phyloP scores from a whole-genome alignment of 2,329 filamentous ascomycete species.

The Chaetomiaceae sp. region DNA sequence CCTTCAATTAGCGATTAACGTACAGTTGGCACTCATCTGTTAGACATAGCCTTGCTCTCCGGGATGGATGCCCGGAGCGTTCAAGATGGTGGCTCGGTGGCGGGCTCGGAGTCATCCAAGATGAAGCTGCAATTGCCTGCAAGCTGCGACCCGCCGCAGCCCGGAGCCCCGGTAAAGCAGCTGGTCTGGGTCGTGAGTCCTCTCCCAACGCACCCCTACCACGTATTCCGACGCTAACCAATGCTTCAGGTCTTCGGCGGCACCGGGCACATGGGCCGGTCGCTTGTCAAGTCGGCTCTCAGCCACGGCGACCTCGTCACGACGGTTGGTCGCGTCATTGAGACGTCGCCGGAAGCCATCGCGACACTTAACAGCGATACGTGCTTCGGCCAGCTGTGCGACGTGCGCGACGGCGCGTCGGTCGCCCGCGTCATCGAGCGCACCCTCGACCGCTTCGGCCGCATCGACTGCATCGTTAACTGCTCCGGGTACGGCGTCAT shows the following conservation, averaged over 20 bases:
- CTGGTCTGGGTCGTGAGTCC: conserved; percentile 80
- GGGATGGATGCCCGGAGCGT: conserved; percentile 28
- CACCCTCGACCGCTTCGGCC: conserved; percentile 70
- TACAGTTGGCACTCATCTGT: neutral
- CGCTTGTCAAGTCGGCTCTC: conserved; percentile 77
- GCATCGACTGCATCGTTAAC: conserved; percentile 85
- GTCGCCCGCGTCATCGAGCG: conserved; percentile 67
- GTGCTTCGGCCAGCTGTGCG: conserved; percentile 79
- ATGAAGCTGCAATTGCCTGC: conserved; percentile 62
- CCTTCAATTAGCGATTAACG: neutral
- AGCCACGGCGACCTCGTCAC: conserved; percentile 77
- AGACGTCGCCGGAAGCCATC: conserved; percentile 71
- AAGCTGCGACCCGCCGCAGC: conserved; percentile 79
- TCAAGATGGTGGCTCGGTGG: conserved; percentile 23
- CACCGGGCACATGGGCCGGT: conserved; percentile 94
- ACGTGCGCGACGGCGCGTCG: conserved; percentile 77
- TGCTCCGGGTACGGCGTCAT: conserved; percentile 95
- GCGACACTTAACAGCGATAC: conserved; percentile 60
- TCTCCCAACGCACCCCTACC: too few species aligned
- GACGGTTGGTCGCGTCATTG: conserved; percentile 77
- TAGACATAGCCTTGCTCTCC: neutral
- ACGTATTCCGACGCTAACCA: too few species aligned
- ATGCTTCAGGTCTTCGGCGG: conserved; percentile 79
- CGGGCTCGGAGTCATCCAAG: conserved; percentile 23
- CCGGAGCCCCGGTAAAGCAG: conserved; percentile 64